Evolutionary conservation across 805 yeast species (phyloP).

Genomic region (Yamadazyma kitorensis): DNA sequence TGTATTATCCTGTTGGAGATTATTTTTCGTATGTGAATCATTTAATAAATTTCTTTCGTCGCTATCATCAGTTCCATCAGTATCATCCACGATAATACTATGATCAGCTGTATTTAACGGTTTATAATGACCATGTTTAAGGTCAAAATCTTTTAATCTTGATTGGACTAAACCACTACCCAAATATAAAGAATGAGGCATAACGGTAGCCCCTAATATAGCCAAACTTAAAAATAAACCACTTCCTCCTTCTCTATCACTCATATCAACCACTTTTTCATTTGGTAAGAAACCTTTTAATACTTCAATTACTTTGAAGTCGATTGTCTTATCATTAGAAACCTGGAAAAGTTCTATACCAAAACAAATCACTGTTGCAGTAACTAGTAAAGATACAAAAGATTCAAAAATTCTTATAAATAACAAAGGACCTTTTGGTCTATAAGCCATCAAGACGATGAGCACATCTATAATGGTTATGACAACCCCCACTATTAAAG

Average conservation of each 20-base stretch:
- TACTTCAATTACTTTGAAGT: constrained; percentile 49
- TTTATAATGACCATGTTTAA: constrained; percentile 52
- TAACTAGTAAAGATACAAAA: constrained; percentile 68
- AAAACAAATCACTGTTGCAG: constrained; percentile 74
- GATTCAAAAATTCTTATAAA: constrained; percentile 76
- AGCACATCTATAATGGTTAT: constrained; percentile 81
- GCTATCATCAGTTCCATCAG: constrained; percentile 1
- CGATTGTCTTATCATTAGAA: constrained; percentile 44
- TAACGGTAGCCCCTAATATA: constrained; percentile 88
- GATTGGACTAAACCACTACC: constrained; percentile 90
- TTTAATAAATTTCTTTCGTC: no score
- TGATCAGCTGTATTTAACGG: constrained; percentile 18
- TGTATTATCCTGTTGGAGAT: no score
- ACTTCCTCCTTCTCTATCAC: constrained; percentile 49
- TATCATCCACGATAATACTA: constrained; percentile 1
- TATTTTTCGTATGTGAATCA: no score
- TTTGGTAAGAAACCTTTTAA: constrained; percentile 67
- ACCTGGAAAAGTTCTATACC: constrained; percentile 72
- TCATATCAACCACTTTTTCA: constrained; percentile 32
- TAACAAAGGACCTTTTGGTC: constrained; percentile 68
- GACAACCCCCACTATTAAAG: constrained; percentile 70
- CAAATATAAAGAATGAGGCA: constrained; percentile 86
- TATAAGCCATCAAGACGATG: constrained; percentile 73
- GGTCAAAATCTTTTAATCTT: constrained; percentile 71
- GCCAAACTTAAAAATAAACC: constrained; percentile 79